Base-by-base conservation (phyloP, 345 rosid species). In the Euphorbia lathyris region DNA sequence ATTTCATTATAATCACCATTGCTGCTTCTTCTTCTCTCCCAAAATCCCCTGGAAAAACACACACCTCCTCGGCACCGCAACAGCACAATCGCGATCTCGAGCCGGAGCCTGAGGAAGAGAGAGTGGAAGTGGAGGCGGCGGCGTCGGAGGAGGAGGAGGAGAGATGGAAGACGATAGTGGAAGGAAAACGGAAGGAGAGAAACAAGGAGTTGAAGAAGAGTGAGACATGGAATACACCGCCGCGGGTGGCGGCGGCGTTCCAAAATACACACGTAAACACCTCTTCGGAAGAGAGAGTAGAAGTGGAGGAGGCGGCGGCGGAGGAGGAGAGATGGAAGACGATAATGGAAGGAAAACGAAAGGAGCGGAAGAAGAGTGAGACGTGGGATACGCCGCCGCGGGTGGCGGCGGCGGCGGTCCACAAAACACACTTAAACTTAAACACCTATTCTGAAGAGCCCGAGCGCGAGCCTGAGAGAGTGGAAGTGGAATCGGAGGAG, bases 151-250 rank as follows among this genome's bases (percentile, higher is more conserved):
- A 60, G 10, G 57, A 27, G 26, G 69, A 75, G 36, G 79, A 61
- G 30, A 59, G 14, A 30, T 84, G 53, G 91, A 86, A 51, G 79
- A 76, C n/a, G 5, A 65, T 84, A 3, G n/a, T 86, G 90, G 88
- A 83, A 57, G 56, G 69, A 84, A 84, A 10, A 84, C 70, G 75
- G 86, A 82, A 53, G 80, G 74, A 16, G 7, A 13, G n/a, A 38
- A 43, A 1, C 32, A n/a, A 60, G 22, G 67, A 57, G 51, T 69
- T 81, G 58, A 83, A 76, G 78, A 82, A 78, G 82, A 72, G 83
- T 40, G 87, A 75, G 72, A 76, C 83, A 12, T 86, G 84, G 85
- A 77, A 76, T 32, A 45, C 74, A 12, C 78, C 79, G 6, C 77
- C 77, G 1, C 47, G 58, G 79, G 53, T 47, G 42, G n/a, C n/a